These are phyloP conservation scores for Adansonia gregorii DNA, from an alignment of 441 rosid genomes.

Conservation along the genomic window DNA sequence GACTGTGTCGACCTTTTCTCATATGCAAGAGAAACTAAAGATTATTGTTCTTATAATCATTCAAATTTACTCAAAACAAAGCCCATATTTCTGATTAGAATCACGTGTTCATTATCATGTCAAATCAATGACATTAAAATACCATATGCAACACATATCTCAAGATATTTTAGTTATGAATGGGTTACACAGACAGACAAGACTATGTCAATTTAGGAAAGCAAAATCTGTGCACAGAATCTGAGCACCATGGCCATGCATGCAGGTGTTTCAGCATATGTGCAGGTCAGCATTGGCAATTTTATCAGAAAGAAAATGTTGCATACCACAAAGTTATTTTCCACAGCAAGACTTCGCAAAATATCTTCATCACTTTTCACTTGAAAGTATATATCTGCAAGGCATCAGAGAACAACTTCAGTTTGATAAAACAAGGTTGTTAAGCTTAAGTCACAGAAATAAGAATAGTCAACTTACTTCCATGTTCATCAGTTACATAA, in stretches of 20 bases:
- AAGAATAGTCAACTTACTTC: slow-evolving; percentile 60
- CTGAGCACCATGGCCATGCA: not conserved
- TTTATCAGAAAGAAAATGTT: slow-evolving; percentile 21
- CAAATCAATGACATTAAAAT: not conserved
- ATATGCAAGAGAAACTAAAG: not conserved
- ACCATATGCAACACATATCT: not conserved
- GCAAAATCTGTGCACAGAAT: not conserved
- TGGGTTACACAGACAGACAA: not conserved
- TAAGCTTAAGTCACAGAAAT: slow-evolving; percentile 8
- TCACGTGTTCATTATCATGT: not conserved
- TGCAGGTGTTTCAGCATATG: not conserved
- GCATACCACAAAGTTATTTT: slow-evolving; percentile 65
- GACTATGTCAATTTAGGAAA: not conserved
- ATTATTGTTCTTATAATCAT: not conserved
- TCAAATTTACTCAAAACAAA: not conserved
- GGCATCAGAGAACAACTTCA: slow-evolving; percentile 26
- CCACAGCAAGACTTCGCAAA: slow-evolving; percentile 67
- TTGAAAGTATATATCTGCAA: slow-evolving; percentile 84
- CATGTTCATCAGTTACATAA: slow-evolving; percentile 81
- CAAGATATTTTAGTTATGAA: not conserved
- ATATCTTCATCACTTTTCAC: slow-evolving; percentile 85
- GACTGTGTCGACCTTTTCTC: slow-evolving; percentile 5
- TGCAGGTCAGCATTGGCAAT: not conserved
- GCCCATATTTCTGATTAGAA: slow-evolving; percentile 25
- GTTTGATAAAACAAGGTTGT: not conserved